Evolutionary conservation across 2,329 filamentous ascomycete species (phyloP).

Genomic region (Rhynchosporium secalis): DNA sequence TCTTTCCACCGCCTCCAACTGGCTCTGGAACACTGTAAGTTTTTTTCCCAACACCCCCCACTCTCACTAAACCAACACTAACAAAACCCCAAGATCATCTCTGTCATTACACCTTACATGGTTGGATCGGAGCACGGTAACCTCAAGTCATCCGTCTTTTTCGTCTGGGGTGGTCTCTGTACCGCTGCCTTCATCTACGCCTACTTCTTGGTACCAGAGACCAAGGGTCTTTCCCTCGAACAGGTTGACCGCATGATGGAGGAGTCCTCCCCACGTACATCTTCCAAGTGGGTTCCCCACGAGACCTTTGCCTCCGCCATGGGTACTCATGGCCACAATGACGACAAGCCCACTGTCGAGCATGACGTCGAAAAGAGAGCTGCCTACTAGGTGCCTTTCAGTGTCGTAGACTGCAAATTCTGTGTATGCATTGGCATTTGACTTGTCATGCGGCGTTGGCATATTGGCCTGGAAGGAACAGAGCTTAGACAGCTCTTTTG

Average conservation of each 20-base stretch:
- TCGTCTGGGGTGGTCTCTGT: conserved; percentile 63
- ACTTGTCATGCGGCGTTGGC: no score
- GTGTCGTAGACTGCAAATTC: background rate
- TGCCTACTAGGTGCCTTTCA: background rate
- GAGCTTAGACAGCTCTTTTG: conserved; percentile 7
- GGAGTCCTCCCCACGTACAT: conserved; percentile 46
- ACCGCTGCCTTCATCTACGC: conserved; percentile 55
- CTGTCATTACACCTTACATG: conserved; percentile 74
- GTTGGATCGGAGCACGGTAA: conserved; percentile 57
- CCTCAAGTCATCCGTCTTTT: conserved; percentile 43
- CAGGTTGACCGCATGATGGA: conserved; percentile 68
- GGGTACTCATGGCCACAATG: conserved; percentile 16
- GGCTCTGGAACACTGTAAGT: conserved; percentile 73
- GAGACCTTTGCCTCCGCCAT: conserved; percentile 33
- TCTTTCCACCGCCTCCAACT: conserved; percentile 85
- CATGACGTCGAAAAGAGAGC: conserved; percentile 16
- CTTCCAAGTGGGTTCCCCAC: conserved; percentile 37
- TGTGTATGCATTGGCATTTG: no score
- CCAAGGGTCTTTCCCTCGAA: conserved; percentile 72
- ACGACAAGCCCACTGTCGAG: conserved; percentile 11
- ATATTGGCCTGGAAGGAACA: background rate
- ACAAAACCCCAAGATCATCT: conserved; percentile 46
- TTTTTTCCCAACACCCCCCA: background rate
- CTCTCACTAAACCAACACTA: background rate
- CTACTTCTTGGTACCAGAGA: conserved; percentile 66